Evolutionary conservation across 371 early-diverging fungal genomes (phyloP), one percentile per base, ranked within the genome.

Genomic region (Coemansia sp.): DNA sequence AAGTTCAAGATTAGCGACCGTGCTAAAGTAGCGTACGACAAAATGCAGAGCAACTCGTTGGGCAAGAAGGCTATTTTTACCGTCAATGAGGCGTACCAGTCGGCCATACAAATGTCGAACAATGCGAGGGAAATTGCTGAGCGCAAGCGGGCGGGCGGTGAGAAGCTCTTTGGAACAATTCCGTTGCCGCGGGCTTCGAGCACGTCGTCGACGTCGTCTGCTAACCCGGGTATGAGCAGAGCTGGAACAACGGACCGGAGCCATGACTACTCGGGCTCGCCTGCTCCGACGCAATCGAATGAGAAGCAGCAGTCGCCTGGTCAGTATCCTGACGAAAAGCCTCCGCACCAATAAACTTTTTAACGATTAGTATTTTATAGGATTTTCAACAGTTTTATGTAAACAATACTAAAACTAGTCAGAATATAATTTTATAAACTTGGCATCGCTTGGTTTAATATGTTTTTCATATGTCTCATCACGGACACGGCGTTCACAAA

Each of bases 61-160:
- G 76, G 76, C 22, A 59, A 64, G 50, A 72, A 66, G 53, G 67
- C 67, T 5, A 26, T 72, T 5, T 53, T 75, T 34, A 75, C 76
- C 1, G 76, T 75, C 39, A 75, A 71, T n/a, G 76, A 75, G 8
- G 76, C 76, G 0, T 75, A 75, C 34, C 60, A 75, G 67, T 75
- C 76, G 45, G 76, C 76, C 5, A 39, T 75, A 64, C 61, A 67
- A 59, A 57, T 75, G 34, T 64, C 67, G 8, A 45, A 58, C 40
- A 61, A 75, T 18, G 76, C 76, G 3, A 40, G 61, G 4, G 52
- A 67, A 16, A 71, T 75, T 63, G 76, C 76, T 10, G 76, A 75
- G 59, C 64, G 73, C 29, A 75, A 75, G 64, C 67, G 72, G n/a
- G 64, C 62, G 5, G 29, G 63, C 24, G 64, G 66, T 11, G 72